Conservation (phyloP, 2,329 filamentous ascomycete species). For the Ilyonectria robusta region DNA sequence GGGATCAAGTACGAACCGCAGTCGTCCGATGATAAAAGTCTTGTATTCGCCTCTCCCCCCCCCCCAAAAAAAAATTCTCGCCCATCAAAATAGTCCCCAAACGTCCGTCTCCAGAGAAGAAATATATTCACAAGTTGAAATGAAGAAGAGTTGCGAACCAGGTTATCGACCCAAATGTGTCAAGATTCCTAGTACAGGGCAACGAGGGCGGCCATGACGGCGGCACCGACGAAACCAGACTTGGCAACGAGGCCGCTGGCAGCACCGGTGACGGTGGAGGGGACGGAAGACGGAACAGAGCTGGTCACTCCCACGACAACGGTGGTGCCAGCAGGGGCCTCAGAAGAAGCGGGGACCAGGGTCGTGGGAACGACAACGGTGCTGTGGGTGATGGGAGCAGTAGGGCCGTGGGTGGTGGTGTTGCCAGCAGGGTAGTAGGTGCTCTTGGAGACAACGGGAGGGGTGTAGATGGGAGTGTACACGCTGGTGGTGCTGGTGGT, state of each 20-base stretch:
- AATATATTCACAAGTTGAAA: slow-evolving; percentile 43
- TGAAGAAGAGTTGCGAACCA: slow-evolving; percentile 28
- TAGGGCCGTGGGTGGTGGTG: slow-evolving; percentile 46
- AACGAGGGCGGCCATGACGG: slow-evolving; percentile 57
- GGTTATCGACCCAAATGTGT: slow-evolving; percentile 19
- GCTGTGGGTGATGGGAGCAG: slow-evolving; percentile 39
- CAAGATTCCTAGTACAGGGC: slow-evolving; percentile 52
- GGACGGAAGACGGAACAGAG: slow-evolving; percentile 22
- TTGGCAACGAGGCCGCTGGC: slow-evolving; percentile 56
- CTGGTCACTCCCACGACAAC: slow-evolving; percentile 23
- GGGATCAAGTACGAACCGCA: slow-evolving; percentile 39
- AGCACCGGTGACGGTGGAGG: slow-evolving; percentile 43
- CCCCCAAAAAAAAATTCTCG: slow-evolving; percentile 10
- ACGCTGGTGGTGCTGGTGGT: slow-evolving; percentile 49
- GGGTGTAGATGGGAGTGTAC: slow-evolving; percentile 37
- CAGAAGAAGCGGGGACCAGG: slow-evolving; percentile 6
- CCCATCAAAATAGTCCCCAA: slow-evolving; percentile 45
- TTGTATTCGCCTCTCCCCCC: slow-evolving; percentile 17
- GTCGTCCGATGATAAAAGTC: slow-evolving; percentile 38
- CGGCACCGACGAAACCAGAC: slow-evolving; percentile 57
- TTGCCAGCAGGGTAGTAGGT: slow-evolving; percentile 46
- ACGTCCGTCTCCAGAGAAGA: slow-evolving; percentile 49
- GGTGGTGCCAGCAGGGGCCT: slow-evolving; percentile 22
- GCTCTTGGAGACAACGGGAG: slow-evolving; percentile 43
- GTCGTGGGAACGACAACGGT: slow-evolving; percentile 39